phyloP scores from a whole-genome alignment of 2,329 filamentous ascomycete genomes.

The Clonostachys sp. region DNA sequence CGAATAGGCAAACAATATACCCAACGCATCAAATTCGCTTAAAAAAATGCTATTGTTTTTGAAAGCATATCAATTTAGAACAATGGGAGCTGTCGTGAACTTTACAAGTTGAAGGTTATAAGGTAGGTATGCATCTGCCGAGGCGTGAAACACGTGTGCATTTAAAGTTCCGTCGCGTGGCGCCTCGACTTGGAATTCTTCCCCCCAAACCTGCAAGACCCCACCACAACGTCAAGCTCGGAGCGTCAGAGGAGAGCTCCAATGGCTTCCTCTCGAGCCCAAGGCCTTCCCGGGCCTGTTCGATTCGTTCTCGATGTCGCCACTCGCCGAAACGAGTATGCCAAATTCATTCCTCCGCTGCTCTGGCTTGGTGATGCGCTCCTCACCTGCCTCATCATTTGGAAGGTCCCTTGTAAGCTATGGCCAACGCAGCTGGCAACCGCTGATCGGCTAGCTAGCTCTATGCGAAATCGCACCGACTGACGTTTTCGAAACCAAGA shows the following conservation, averaged over 20 bases:
- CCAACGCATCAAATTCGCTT: no score
- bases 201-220: conserved; percentile 1
- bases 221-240: background rate
- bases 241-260: conserved; percentile 17
- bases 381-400: conserved; percentile 71
- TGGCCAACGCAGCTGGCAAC: background rate
- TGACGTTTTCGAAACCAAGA: conserved; percentile 40
- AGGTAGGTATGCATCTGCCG: conserved; percentile 1
- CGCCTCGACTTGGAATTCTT: background rate
- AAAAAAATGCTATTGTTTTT: no score
- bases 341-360: conserved; percentile 47
- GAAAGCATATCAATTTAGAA: no score
- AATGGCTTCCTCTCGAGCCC: conserved; percentile 9
- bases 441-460: background rate
- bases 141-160: background rate
- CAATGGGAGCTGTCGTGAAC: no score
- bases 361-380: conserved; percentile 67
- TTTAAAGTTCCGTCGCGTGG: no score
- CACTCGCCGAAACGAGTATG: conserved; percentile 43
- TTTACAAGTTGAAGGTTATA: background rate
- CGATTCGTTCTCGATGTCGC: conserved; percentile 33
- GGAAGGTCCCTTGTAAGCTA: conserved; percentile 74
- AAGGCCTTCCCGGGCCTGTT: background rate
- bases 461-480: background rate
- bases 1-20: no score